Evolutionary conservation across 2,329 filamentous ascomycete genomes (phyloP), one percentile per base, ranked within the genome.

Genomic region (Ophiostoma piceae): DNA sequence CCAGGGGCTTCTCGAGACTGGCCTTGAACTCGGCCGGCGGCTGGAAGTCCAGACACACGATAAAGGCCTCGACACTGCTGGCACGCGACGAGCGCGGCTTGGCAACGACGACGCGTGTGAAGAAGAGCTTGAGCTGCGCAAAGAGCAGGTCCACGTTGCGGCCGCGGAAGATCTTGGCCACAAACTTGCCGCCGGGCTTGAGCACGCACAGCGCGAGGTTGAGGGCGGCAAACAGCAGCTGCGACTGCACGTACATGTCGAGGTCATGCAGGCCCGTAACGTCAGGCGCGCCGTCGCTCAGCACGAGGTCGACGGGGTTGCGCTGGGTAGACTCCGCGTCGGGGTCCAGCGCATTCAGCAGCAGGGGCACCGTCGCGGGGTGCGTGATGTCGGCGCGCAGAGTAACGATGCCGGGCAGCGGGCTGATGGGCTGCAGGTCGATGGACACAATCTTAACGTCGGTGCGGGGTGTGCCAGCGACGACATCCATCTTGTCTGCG

Each of bases 301-400:
- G 87, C 32, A 99, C 94, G 1, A 99, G 86, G 77, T 99, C 95
- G 16, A 98, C 94, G 0, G 90, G 92, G 67, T 92, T 88, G 0
- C 89, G 86, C 2, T 90, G 86, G 4, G 16, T 29, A 1, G 11
- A 19, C 7, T 57, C 35, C 1, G 39, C 12, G 19, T 3, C 86
- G 1, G 92, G 87, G 75, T 97, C 93, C 29, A 99, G 84, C 0
- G 94, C 93, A 73, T 89, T 87, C 32, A 98, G 86, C 26, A 99
- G 86, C 3, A 97, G 86, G 8, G 94, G 94, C 41, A 98, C 92
- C 0, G 95, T 99, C 3, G 93, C 94, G 0, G 95, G 94, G 79
- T 99, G 95, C 9, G 95, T 99, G 75, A 99, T 99, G 78, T 99
- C 95, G 67, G 95, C 95, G 76, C 94, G 90, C 16, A 99, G 85